Evolutionary conservation across 352 stramenopile species (phyloP), one percentile per base, ranked within the genome.

Genomic region (Globisporangium emineosum): DNA sequence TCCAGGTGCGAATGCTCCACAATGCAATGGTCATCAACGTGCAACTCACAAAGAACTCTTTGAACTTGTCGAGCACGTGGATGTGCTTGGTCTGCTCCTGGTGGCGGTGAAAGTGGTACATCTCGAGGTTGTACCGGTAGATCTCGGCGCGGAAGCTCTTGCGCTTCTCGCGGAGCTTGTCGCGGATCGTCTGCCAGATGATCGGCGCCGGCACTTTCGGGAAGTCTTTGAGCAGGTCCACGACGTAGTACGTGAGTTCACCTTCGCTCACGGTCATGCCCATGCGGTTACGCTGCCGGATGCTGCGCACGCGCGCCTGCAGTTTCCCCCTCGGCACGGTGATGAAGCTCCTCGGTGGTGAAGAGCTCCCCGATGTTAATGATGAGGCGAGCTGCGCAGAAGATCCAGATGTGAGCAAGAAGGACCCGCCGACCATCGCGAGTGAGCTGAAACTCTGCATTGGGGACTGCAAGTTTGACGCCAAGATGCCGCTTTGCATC

Each of bases 41-140:
- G 9, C 19, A 19, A 72, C 75, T 65, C 76, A 89, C 80, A 49
- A 89, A 88, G 59, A 89, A 89, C 33, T 88, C 78, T 33, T 77
- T 75, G 57, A 88, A 89, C 60, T 88, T 89, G 57, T 87, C 78
- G 32, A 83, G 71, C 50, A 89, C 78, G 33, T 81, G 62, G 40
- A 89, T 69, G 47, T 81, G 76, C 32, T 72, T 66, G 32, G 75
- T 67, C 40, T 89, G 76, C 21, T 74, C 66, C 49, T 85, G 68
- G 60, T 89, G 80, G 52, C 80, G 67, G 17, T 86, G 69, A 60
- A 73, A 89, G 27, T 85, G 78, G 61, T 67, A 71, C 33, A 74
- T 75, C 52, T 86, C 80, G 50, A 89, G 67, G 30, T 83, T 76
- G 73, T 82, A 88, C 25, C 78, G 72, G 53, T 89, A 86, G 56